Percentiles rank a stretch among this genome's conserved stretches.
These are phyloP conservation scores for Cephalotrichum gorgonifer DNA, from an alignment of 2,329 filamentous ascomycete species.

Conservation along the genomic window DNA sequence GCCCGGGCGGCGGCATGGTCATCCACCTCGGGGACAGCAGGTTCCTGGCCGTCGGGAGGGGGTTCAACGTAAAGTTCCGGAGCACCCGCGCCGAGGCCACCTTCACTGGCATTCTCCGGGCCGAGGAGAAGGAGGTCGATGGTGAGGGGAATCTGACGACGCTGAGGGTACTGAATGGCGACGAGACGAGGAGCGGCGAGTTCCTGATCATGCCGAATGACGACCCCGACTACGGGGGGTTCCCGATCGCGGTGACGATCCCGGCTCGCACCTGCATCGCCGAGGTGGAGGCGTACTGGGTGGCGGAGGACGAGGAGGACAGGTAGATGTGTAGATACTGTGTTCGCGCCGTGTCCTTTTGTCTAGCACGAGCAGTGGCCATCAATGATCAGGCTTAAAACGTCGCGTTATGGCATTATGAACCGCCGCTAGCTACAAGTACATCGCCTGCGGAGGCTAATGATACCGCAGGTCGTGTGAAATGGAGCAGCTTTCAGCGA, in stretches of 20 bases:
- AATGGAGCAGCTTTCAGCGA: too few relatives aligned
- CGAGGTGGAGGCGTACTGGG: slow-evolving; percentile 26
- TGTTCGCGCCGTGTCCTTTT: too few relatives aligned
- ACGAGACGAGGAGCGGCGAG: slow-evolving; percentile 30
- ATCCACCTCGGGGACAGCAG: slow-evolving; percentile 23
- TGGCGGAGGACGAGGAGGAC: slow-evolving; percentile 12
- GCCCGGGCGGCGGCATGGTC: slow-evolving; percentile 25
- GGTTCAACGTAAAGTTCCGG: slow-evolving; percentile 25
- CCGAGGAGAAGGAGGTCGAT: slow-evolving; percentile 24
- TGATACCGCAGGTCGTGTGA: too few relatives aligned
- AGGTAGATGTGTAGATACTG: too few relatives aligned
- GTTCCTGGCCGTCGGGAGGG: slow-evolving; percentile 25
- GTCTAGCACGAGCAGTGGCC: too few relatives aligned
- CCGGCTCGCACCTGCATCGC: slow-evolving; percentile 38
- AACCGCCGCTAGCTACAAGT: too few relatives aligned
- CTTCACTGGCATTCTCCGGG: slow-evolving; percentile 25
- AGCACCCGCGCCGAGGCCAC: slow-evolving; percentile 19
- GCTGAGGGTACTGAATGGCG: slow-evolving; percentile 24
- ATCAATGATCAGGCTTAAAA: too few relatives aligned
- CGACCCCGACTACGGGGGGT: slow-evolving; percentile 44
- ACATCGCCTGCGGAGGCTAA: too few relatives aligned
- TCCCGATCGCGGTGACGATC: slow-evolving; percentile 43
- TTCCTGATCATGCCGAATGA: slow-evolving; percentile 45
- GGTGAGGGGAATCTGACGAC: slow-evolving; percentile 21
- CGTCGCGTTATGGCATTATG: too few relatives aligned